phyloP scores from a whole-genome alignment of 768 basidiomycete genomes.

The Auriscalpium microsporum region DNA sequence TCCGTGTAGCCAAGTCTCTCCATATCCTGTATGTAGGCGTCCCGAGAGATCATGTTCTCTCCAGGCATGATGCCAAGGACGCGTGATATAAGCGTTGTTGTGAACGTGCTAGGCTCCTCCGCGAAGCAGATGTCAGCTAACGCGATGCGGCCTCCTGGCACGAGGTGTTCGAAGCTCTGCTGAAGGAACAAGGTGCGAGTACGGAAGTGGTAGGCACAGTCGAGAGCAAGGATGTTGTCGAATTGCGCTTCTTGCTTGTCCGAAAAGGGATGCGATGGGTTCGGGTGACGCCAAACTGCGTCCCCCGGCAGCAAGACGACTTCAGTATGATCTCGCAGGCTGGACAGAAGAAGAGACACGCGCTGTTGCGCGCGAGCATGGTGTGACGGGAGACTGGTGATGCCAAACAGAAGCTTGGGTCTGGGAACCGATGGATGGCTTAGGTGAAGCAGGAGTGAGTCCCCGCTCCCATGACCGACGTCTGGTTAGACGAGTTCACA shows the following conservation, averaged over 20 bases:
- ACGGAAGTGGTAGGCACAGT: constrained; percentile 64
- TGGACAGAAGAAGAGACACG: constrained; percentile 16
- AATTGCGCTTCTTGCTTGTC: constrained; percentile 23
- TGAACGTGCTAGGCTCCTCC: not conserved
- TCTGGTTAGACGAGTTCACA: constrained; percentile 29
- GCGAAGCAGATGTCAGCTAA: constrained; percentile 57
- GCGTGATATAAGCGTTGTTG: constrained; percentile 26
- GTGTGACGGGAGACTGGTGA: constrained; percentile 47
- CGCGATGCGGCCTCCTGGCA: constrained; percentile 43
- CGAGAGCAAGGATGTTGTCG: constrained; percentile 49
- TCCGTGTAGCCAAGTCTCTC: constrained; percentile 42
- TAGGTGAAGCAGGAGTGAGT: constrained; percentile 51
- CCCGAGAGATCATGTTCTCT: constrained; percentile 39
- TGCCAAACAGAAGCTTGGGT: constrained; percentile 42
- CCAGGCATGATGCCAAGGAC: constrained; percentile 32
- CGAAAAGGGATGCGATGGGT: constrained; percentile 38
- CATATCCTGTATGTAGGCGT: constrained; percentile 38
- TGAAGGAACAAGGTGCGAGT: constrained; percentile 43
- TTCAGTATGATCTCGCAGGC: constrained; percentile 11
- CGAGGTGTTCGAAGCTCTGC: constrained; percentile 39
- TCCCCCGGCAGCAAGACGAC: constrained; percentile 41
- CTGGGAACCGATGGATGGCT: constrained; percentile 36
- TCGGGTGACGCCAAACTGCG: constrained; percentile 33
- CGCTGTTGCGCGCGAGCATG: constrained; percentile 37
- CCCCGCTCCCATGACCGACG: constrained; percentile 62